A percentile compares a stretch with the other conserved stretches of the same genome.
Conservation (phyloP, 768 basidiomycete species). For the Phylloporus rhodoxanthus region DNA sequence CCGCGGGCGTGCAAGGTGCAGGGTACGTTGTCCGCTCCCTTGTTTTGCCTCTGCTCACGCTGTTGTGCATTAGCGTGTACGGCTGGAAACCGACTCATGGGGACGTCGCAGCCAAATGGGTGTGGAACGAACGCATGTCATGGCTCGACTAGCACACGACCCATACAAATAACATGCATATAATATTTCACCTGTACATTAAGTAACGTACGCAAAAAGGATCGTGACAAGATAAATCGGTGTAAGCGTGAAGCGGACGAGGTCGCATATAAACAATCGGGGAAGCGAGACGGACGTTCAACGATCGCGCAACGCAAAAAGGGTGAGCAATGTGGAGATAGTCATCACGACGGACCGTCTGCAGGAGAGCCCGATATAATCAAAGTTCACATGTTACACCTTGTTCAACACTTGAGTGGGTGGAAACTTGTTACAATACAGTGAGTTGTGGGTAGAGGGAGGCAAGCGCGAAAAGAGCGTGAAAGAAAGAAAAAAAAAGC, state of each 20-base stretch:
- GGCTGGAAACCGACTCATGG: constrained; percentile 18
- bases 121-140: constrained; percentile 43
- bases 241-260: constrained; percentile 1
- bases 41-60: background rate
- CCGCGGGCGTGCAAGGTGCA: constrained; percentile 69
- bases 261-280: constrained; percentile 19
- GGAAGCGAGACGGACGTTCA: constrained; percentile 4
- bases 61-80: constrained; percentile 16
- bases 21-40: constrained; percentile 46
- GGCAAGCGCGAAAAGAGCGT: constrained; percentile 7
- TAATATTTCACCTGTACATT: constrained; percentile 21
- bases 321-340: constrained; percentile 8
- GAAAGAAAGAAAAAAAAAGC: constrained; percentile 1
- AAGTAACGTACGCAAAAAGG: constrained; percentile 22
- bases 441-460: constrained; percentile 46
- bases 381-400: constrained; percentile 46
- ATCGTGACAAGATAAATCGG: constrained; percentile 25
- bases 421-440: constrained; percentile 75
- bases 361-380: constrained; percentile 26
- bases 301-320: constrained; percentile 7
- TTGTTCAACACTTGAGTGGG: constrained; percentile 55
- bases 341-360: constrained; percentile 12
- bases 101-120: constrained; percentile 35
- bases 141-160: constrained; percentile 38
- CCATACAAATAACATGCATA: constrained; percentile 18